phyloP scores from a whole-genome alignment of 768 basidiomycete genomes.

The Clathrus columnatus region DNA sequence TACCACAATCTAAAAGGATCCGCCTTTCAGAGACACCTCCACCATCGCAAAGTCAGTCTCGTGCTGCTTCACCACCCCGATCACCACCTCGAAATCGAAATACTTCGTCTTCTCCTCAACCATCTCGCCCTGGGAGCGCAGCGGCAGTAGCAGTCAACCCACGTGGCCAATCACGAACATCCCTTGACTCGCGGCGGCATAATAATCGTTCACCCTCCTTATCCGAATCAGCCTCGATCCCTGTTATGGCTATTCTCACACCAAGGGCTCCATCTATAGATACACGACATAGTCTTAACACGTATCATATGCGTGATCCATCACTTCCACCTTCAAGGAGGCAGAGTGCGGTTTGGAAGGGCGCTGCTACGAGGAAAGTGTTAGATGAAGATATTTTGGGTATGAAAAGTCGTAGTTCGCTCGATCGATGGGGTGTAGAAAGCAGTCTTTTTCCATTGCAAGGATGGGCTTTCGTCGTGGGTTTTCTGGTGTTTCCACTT shows the following conservation, averaged over 20 bases:
- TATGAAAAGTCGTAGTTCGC: not conserved
- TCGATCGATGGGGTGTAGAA: not conserved
- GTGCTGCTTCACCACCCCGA: slow-evolving; percentile 16
- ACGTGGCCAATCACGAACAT: slow-evolving; percentile 1
- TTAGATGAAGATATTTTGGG: slow-evolving; percentile 36
- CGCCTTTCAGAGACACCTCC: slow-evolving; percentile 35
- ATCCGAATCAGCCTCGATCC: slow-evolving; percentile 66
- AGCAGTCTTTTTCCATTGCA: slow-evolving; percentile 35
- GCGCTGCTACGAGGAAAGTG: slow-evolving; percentile 45
- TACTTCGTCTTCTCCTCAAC: slow-evolving; percentile 17
- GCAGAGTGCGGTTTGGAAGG: slow-evolving; percentile 49
- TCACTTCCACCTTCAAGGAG: slow-evolving; percentile 51
- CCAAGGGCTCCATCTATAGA: slow-evolving; percentile 69
- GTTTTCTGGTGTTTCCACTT: slow-evolving; percentile 53
- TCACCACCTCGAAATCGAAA: slow-evolving; percentile 30
- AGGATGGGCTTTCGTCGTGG: slow-evolving; percentile 72
- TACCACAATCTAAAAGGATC: slow-evolving; percentile 47
- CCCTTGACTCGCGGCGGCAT: not conserved
- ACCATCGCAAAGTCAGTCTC: slow-evolving; percentile 15
- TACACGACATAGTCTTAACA: slow-evolving; percentile 31
- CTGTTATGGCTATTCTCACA: slow-evolving; percentile 67
- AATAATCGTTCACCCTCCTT: slow-evolving; percentile 19
- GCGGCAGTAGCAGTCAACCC: slow-evolving; percentile 1
- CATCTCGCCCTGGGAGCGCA: not conserved
- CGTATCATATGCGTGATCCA: slow-evolving; percentile 74